Base-by-base conservation (phyloP, 495 filamentous ascomycete species). In the Penicillium samsonianum region DNA sequence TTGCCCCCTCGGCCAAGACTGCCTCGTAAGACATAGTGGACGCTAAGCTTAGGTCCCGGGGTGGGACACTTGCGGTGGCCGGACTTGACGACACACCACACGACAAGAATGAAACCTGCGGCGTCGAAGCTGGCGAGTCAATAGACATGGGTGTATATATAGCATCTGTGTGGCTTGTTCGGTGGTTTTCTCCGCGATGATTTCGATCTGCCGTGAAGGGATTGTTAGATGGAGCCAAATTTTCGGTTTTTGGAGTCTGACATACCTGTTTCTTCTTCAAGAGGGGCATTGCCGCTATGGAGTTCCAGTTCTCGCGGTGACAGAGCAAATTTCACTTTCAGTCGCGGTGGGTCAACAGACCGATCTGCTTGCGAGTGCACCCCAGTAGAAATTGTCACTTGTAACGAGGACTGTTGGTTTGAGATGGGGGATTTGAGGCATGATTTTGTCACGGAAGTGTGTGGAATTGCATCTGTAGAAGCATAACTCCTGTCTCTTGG, bases 1-100 rank as follows among this genome's bases (percentile, higher is more conserved):
- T 45, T 22, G 33, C 45, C 38, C 41, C 28, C 35, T 44, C 47
- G 52, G 59, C 63, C 57, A 65, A 56, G 55, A 43, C 55, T 35
- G 58, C 57, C 55, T 69, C 64, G 64, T 69, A 54, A 65, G 56
- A 67, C 61, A 41, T 33, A 23, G 61, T 64, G 7, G 53, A 55
- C 59, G 64, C 63, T 62, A 67, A 58, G 14, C 38, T 20, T 62
- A 64, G 59, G 45, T 50, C 60, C 61, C 65, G 60, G 33, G 43
- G 60, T 64, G 61, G 61, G 54, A 62, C 59, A 26, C 11, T 47
- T 22, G 45, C 49, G 44, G 57, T 53, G 37, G 41, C 53, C 44
- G 59, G 56, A 43, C 63, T 56, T 22, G 66, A 55, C 8, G 56
- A 50, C 41, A 56, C 50, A 46, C 38, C 59, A 52, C 61, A 58